Base-by-base conservation (phyloP, 768 basidiomycete species). In the Mycena albidolilacea region DNA sequence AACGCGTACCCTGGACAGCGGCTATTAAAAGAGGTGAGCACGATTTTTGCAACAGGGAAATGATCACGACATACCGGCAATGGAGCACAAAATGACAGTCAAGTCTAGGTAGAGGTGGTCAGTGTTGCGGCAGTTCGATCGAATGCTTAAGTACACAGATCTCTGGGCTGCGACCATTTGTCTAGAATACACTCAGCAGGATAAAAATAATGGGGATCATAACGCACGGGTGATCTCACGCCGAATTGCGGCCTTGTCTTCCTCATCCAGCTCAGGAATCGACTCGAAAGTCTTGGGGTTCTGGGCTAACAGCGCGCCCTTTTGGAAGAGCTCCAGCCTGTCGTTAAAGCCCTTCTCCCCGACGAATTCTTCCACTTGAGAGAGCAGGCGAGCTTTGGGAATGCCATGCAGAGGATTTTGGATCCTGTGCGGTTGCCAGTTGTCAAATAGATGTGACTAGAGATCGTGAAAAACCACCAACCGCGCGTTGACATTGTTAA, bases 251-350 rank as follows among this genome's bases (percentile, higher is more conserved):
- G 71, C 81, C 72, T 77, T 83, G 65, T 86, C 85, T 15, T 78
- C 81, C 48, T 86, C 83, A n/a, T 81, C 82, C 7, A 86, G 78
- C 48, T 83, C 82, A 14, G 2, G 74, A 4, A 85, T 78, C 55
- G 70, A 79, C 72, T 85, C 90, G 72, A 89, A 91, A 30, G 52
- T 54, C 52, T 78, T 79, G 0, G 92, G 91, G 67, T 90, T 88
- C 77, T 94, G 94, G 0, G 95, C 94, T 30, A 95, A 77, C 7
- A 95, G 82, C 0, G 95, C 95, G 21, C 90, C 95, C 81, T 93
- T 94, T 77, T 87, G 83, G 74, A 96, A 86, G 9, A 88, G 74
- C 4, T 83, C 65, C 5, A 83, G 76, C 30, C 87, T 84, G 52
- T 90, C 87, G 9, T 84, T 83, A 65, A 88, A 78, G 10, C 83